Base-by-base conservation (phyloP, 164 flowering plant species). In the Berberis thunbergii region DNA sequence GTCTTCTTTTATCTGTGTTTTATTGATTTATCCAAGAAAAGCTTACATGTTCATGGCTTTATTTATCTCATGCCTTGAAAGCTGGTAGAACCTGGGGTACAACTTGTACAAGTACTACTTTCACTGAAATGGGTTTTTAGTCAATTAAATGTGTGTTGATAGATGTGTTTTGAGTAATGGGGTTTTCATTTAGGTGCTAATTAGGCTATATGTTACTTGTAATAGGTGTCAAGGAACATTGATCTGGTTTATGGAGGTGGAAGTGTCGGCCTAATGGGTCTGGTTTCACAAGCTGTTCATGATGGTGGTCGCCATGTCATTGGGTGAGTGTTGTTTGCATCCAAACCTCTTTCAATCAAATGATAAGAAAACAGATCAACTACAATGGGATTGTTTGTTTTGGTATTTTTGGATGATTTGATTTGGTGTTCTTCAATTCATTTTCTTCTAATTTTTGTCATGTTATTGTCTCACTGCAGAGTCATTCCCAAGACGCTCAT, bases 241-340 rank as follows among this genome's bases (percentile, higher is more conserved):
- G 95, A 89, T 81, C 75, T 91, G 75, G 98, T 91, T 53, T 91
- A 91, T 79, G 98, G 98, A 68, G 98, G 98, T 10, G 98, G 98
- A 1, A 91, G 98, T 77, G 75, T 91, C 59, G 98, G 98, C 43
- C 75, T 91, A 62, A 91, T 91, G 98, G 98, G 98, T 43, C 73
- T 91, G 76, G 86, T 91, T 41, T 91, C 98, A 13, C 96, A 91
- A 75, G 98, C 96, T 71, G 98, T 87, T 73, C 85, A 84, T 75
- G 79, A 80, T 74, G 95, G 95, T 69, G 95, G 95, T 63, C 80
- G 95, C 43, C 95, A 88, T 86, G 95, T 88, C 61, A 75, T 88
- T 72, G 95, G 95, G 95, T 88, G 66, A 81, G 71, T 41, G 49
- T 64, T 3, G 2, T 54, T 43, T 41, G 6, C 9, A 6, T n/a